phyloP scores from a whole-genome alignment of 768 basidiomycete genomes.

The Suillus variegatus region DNA sequence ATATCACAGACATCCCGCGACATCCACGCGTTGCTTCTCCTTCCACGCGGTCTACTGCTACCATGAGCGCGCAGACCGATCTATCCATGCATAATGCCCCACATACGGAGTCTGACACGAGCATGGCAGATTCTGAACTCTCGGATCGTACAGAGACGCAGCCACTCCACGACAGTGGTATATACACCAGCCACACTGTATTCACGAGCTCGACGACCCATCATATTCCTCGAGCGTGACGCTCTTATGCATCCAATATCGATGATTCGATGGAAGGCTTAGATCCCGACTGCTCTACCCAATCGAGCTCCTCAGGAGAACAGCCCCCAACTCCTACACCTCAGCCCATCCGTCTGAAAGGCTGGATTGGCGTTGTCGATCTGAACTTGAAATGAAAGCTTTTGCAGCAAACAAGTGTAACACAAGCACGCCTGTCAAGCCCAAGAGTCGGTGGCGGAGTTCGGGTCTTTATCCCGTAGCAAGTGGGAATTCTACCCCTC shows the following conservation, averaged over 20 bases:
- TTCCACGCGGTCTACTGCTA: slow-evolving; percentile 36
- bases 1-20: slow-evolving; percentile 31
- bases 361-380: slow-evolving; percentile 58
- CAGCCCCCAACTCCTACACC: slow-evolving; percentile 23
- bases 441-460: slow-evolving; percentile 12
- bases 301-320: slow-evolving; percentile 3
- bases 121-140: slow-evolving; percentile 6
- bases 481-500: slow-evolving; percentile 4
- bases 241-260: slow-evolving; percentile 8
- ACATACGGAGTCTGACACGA: slow-evolving; percentile 21
- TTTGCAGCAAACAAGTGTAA: slow-evolving; percentile 43
- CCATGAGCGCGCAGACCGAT: slow-evolving; percentile 32
- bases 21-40: slow-evolving; percentile 35
- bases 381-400: slow-evolving; percentile 49
- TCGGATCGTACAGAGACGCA: neutral
- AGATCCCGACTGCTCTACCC: slow-evolving; percentile 4
- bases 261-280: slow-evolving; percentile 3
- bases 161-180: slow-evolving; percentile 5
- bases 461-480: neutral
- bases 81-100: slow-evolving; percentile 31
- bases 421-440: slow-evolving; percentile 30
- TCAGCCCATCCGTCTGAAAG: slow-evolving; percentile 46
- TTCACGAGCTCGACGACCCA: slow-evolving; percentile 52
- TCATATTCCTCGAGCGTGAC: slow-evolving; percentile 24
- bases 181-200: slow-evolving; percentile 41